Conservation (phyloP, 768 basidiomycete genomes). For the Cystofilobasidium bisporidii region DNA sequence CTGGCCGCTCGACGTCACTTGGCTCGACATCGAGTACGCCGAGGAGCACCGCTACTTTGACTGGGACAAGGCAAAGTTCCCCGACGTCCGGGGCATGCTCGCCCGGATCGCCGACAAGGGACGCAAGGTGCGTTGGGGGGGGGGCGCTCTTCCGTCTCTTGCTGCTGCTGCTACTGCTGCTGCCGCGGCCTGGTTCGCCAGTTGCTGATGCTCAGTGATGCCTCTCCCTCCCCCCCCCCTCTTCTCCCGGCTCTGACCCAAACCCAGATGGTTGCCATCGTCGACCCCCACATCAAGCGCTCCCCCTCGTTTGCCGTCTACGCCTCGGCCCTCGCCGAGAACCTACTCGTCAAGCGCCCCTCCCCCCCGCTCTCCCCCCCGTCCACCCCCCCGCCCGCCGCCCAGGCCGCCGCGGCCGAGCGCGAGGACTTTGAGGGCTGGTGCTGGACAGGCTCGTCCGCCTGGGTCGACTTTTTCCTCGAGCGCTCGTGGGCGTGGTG, state of each 20-base stretch:
- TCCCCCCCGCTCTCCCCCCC: too few species aligned
- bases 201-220: too few species aligned
- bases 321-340: slow-evolving; percentile 70
- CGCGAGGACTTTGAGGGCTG: slow-evolving; percentile 76
- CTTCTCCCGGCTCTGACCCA: too few species aligned
- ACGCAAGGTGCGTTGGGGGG: slow-evolving; percentile 56
- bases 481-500: slow-evolving; percentile 84
- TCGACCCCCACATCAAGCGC: slow-evolving; percentile 94
- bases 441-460: slow-evolving; percentile 96
- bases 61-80: slow-evolving; percentile 87
- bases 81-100: slow-evolving; percentile 87
- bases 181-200: too few species aligned
- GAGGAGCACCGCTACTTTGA: slow-evolving; percentile 94
- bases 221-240: not conserved
- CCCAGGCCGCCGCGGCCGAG: slow-evolving; percentile 53
- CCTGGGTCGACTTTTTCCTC: slow-evolving; percentile 98
- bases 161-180: too few species aligned
- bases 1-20: slow-evolving; percentile 90
- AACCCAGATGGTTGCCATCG: slow-evolving; percentile 88
- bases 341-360: slow-evolving; percentile 73
- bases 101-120: slow-evolving; percentile 74
- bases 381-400: too few species aligned
- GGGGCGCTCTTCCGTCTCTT: not conserved
- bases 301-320: slow-evolving; percentile 68
- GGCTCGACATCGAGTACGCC: slow-evolving; percentile 94